Percentiles rank a stretch among this genome's conserved stretches.
Conservation (phyloP, 116 monocot species). For the Thalassia testudinum region DNA sequence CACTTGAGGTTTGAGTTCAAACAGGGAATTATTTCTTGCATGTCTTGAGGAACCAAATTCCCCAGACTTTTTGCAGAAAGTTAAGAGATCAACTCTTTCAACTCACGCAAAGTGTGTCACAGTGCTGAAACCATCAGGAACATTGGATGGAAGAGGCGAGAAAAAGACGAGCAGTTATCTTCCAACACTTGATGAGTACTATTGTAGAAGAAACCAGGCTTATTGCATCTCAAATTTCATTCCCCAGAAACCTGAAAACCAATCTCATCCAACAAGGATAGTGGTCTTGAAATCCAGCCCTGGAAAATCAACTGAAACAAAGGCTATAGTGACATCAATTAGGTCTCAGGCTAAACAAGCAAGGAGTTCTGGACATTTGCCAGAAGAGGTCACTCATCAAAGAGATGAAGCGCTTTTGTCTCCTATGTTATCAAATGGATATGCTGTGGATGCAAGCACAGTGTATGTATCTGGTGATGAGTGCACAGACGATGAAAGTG, state of each 20-base stretch:
- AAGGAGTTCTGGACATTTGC: slow-evolving; percentile 21
- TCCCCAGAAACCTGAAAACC: slow-evolving; percentile 17
- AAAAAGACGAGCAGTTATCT: slow-evolving; percentile 5
- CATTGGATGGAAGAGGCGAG: slow-evolving; percentile 18
- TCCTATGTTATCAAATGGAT: slow-evolving; percentile 62
- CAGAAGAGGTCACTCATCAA: slow-evolving; percentile 26
- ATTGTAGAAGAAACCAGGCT: background rate
- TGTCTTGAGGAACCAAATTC: slow-evolving; percentile 83
- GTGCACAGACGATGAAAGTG: slow-evolving; percentile 34
- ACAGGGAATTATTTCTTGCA: slow-evolving; percentile 74
- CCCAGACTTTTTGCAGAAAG: slow-evolving; percentile 20
- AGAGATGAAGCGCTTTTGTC: slow-evolving; percentile 45
- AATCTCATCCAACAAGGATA: slow-evolving; percentile 76
- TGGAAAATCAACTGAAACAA: slow-evolving; percentile 20
- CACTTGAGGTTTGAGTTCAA: slow-evolving; percentile 77
- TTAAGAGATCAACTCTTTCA: slow-evolving; percentile 6
- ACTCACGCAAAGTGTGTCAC: slow-evolving; percentile 53
- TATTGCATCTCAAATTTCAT: slow-evolving; percentile 3
- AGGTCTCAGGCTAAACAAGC: slow-evolving; percentile 13
- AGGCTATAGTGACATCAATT: slow-evolving; percentile 2
- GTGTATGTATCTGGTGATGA: slow-evolving; percentile 44
- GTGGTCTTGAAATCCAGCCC: slow-evolving; percentile 85
- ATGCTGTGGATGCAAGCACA: slow-evolving; percentile 80
- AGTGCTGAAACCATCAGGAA: slow-evolving; percentile 63
- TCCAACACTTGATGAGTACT: no score